Evolutionary conservation across 2,329 filamentous ascomycete genomes (phyloP).

Genomic region (Ophiognomonia clavigignenti-juglandacearum): DNA sequence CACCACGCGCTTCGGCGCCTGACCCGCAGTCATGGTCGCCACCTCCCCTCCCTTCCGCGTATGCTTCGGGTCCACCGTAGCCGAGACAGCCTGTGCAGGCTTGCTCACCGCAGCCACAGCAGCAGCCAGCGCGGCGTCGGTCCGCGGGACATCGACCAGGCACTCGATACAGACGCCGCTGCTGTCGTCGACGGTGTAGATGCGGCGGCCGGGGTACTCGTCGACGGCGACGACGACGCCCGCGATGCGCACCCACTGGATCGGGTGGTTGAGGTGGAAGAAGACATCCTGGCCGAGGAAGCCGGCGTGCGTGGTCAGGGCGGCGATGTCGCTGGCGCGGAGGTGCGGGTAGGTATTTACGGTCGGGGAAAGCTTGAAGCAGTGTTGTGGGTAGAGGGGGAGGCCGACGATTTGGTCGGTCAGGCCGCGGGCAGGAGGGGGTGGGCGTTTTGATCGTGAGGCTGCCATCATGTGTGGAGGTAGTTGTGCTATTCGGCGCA

Average conservation of each 20-base stretch:
- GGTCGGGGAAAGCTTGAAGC: constrained; percentile 59
- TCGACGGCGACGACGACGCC: constrained; percentile 64
- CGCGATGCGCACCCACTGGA: constrained; percentile 68
- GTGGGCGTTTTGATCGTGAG: not conserved
- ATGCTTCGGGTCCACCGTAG: not conserved
- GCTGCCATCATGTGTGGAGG: not conserved
- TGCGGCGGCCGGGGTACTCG: constrained; percentile 39
- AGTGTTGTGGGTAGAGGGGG: constrained; percentile 55
- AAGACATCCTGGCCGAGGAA: constrained; percentile 54
- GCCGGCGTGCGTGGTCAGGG: constrained; percentile 40
- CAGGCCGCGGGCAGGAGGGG: too few relatives aligned
- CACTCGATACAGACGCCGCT: constrained; percentile 56
- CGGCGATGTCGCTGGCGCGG: constrained; percentile 43
- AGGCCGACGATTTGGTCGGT: constrained; percentile 5
- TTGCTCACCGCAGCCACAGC: not conserved
- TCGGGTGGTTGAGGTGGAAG: constrained; percentile 69
- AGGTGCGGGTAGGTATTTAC: constrained; percentile 56
- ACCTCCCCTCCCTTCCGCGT: too few relatives aligned
- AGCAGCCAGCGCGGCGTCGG: constrained; percentile 7
- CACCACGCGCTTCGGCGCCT: constrained; percentile 1
- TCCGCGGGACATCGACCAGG: constrained; percentile 22
- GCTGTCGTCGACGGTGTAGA: constrained; percentile 62
- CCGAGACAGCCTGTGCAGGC: not conserved
- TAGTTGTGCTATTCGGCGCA: too few relatives aligned
- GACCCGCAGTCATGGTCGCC: too few relatives aligned